Base-by-base conservation (phyloP, 352 stramenopile species). In the Blastocystis sp. region DNA sequence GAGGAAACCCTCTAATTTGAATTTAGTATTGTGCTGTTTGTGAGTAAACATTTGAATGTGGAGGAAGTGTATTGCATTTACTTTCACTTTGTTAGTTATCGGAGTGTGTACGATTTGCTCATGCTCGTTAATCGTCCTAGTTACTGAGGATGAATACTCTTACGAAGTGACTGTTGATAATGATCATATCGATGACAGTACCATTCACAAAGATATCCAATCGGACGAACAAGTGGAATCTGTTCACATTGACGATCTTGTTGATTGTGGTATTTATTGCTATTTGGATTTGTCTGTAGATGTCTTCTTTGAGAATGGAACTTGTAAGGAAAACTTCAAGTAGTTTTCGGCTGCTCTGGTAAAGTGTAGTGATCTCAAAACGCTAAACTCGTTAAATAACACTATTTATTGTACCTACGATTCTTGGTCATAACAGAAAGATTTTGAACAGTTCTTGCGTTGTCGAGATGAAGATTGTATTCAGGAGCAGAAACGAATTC, bases 291-390 rank as follows among this genome's bases (percentile, higher is more conserved):
- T 68, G 29, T 66, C 7, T 34, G 23, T 66, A 84, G 73, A 84
- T 64, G 73, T 84, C 3, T 69, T 84, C 26, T 84, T 84, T 34
- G 20, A 23, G 3, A 68, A 84, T 45, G 56, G 56, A 50, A 84
- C 50, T 20, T 84, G 73, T 26, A 84, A 84, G 53, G 73, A 84
- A 55, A 84, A 69, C 26, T 84, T 84, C 29, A 29, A 50, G 73
- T 84, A 13, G 13, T 50, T 69, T 47, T 66, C 9, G 20, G 39
- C 8, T 29, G 11, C 53, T 64, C 5, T 5, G 0, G 5, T 56
- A 69, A 11, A 66, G 26, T 53, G 54, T 68, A 84, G 73, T n/a
- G 26, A 84, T 68, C 9, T 84, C 4, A 9, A 53, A 9, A 41
- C 34, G 4, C 20, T 84, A 29, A 84, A 84, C 53, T 34, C 39